Percentiles rank a stretch among this genome's conserved stretches.
These are phyloP conservation scores for Ascoidea asiatica DNA, from an alignment of 805 yeast species.

Conservation along the genomic window DNA sequence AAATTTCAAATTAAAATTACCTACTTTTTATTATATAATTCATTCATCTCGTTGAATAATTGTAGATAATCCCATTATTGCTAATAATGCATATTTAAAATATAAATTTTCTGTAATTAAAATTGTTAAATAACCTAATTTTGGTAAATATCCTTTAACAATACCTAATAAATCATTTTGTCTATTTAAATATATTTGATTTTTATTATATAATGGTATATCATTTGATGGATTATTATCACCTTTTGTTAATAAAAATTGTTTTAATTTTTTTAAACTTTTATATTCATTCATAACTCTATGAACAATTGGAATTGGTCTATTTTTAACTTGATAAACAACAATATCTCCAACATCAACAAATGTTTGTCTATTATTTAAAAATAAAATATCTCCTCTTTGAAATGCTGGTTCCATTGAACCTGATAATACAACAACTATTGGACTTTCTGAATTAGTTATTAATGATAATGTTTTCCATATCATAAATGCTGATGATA, in stretches of 20 bases:
- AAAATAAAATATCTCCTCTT: slow-evolving; percentile 84
- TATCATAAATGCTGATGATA: slow-evolving; percentile 80
- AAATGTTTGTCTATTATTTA: slow-evolving; percentile 70
- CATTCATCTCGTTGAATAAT: slow-evolving; percentile 41
- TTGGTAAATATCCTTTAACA: slow-evolving; percentile 87
- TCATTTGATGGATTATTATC: slow-evolving; percentile 93
- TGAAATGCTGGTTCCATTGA: slow-evolving; percentile 99
- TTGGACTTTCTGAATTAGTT: slow-evolving; percentile 79
- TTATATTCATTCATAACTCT: slow-evolving; percentile 83
- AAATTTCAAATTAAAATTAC: too few species aligned
- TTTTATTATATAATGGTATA: slow-evolving; percentile 66
- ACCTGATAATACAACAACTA: slow-evolving; percentile 93
- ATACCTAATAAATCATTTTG: slow-evolving; percentile 74
- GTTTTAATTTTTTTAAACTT: slow-evolving; percentile 28
- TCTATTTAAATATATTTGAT: slow-evolving; percentile 65
- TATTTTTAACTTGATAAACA: slow-evolving; percentile 72
- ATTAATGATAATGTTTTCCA: slow-evolving; percentile 75
- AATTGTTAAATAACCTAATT: slow-evolving; percentile 82
- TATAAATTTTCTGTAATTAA: slow-evolving; percentile 80
- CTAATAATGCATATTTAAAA: slow-evolving; percentile 68
- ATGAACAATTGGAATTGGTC: slow-evolving; percentile 91
- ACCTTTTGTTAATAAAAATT: slow-evolving; percentile 81
- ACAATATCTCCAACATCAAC: slow-evolving; percentile 85
- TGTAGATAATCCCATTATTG: slow-evolving; percentile 57
- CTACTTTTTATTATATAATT: not conserved